These are phyloP conservation scores for Ganoderma sinense DNA, from an alignment of 1,284 basidiomycete genomes.

Conservation along the genomic window DNA sequence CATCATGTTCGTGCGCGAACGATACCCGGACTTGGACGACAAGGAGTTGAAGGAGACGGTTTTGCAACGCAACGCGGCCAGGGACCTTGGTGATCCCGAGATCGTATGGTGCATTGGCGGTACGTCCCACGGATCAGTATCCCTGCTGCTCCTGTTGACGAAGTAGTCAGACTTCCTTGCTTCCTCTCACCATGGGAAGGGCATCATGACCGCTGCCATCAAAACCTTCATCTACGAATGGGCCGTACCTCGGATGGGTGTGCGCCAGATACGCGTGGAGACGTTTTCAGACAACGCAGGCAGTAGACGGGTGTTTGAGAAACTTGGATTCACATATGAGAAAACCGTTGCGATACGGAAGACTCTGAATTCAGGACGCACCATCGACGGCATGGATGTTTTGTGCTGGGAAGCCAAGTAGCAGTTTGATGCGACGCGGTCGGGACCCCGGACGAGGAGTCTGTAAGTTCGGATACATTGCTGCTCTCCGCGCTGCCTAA, in stretches of 20 bases:
- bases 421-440: background rate
- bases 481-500: conserved; percentile 4
- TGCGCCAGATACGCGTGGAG: conserved; percentile 51
- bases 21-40: conserved; percentile 43
- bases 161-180: conserved; percentile 56
- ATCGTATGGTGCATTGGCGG: conserved; percentile 64
- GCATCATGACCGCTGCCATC: conserved; percentile 72
- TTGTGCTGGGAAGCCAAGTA: conserved; percentile 36
- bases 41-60: conserved; percentile 42
- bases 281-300: conserved; percentile 60
- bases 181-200: conserved; percentile 64
- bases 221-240: conserved; percentile 58
- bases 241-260: conserved; percentile 66
- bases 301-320: conserved; percentile 67
- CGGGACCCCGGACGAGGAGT: background rate
- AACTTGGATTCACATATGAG: conserved; percentile 63
- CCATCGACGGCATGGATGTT: conserved; percentile 35
- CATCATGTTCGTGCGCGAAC: conserved; percentile 46
- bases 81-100: conserved; percentile 50
- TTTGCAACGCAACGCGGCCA: conserved; percentile 46
- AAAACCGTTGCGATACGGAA: conserved; percentile 48
- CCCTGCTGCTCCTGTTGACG: conserved; percentile 2
- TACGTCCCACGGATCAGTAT: conserved; percentile 36
- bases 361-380: conserved; percentile 35
- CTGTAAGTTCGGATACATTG: background rate